Evolutionary conservation across 1,284 basidiomycete genomes (phyloP).

Genomic region (Apiotrichum akiyoshidainum): DNA sequence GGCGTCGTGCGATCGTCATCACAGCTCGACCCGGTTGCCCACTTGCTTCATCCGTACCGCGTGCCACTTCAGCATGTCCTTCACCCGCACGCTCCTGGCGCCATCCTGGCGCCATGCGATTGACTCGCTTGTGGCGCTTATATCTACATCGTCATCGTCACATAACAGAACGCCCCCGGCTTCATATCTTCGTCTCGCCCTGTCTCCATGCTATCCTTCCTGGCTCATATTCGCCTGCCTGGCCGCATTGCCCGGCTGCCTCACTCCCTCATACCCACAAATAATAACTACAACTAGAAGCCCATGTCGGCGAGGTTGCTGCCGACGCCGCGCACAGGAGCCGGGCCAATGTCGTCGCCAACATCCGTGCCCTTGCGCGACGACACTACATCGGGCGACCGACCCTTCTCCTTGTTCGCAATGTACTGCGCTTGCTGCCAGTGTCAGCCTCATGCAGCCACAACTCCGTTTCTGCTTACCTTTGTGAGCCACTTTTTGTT

Average conservation of each 20-base stretch:
- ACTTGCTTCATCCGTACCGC: no score
- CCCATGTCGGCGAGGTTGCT: conserved; percentile 21
- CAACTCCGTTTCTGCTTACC: conserved; percentile 20
- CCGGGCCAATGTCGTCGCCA: conserved; percentile 7
- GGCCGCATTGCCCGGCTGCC: neutral
- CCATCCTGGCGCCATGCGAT: no score
- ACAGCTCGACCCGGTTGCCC: no score
- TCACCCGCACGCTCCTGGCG: no score
- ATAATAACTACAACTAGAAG: conserved; percentile 11
- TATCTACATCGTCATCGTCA: no score
- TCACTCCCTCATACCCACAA: neutral
- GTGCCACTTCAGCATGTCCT: no score
- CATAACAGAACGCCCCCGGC: no score
- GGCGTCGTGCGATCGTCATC: no score
- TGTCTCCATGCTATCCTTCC: no score
- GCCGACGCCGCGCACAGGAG: conserved; percentile 19
- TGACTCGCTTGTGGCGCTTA: no score
- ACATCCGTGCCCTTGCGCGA: conserved; percentile 6
- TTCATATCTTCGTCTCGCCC: no score
- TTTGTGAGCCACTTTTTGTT: conserved; percentile 35
- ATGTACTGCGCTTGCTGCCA: conserved; percentile 11
- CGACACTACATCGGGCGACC: neutral
- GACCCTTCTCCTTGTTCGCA: conserved; percentile 12
- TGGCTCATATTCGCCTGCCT: no score
- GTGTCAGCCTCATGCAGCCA: neutral